A percentile compares a stretch with the other conserved stretches of the same genome.
Evolutionary conservation across 257 asterid genomes (phyloP).

Genomic region (Rhazya stricta): DNA sequence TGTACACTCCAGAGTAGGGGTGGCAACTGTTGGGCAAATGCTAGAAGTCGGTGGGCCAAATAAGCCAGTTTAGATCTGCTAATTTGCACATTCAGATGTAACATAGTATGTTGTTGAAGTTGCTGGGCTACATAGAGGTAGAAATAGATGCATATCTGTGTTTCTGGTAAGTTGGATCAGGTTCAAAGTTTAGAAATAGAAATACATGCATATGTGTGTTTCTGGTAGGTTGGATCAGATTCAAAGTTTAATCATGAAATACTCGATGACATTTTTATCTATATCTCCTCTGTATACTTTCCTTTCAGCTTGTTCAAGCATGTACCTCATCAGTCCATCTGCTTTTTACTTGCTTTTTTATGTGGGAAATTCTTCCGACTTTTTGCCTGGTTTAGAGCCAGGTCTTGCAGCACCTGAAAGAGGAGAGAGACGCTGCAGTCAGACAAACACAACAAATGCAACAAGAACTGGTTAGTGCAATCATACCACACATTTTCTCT

Average conservation of each 20-base stretch:
- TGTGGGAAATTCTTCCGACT: neutral
- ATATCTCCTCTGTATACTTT: neutral
- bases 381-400: conserved; percentile 22
- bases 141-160: neutral
- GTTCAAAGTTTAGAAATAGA: neutral
- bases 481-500: neutral
- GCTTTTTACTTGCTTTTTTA: neutral
- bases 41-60: neutral
- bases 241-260: neutral
- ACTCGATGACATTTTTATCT: neutral
- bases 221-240: neutral
- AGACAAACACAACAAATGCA: conserved; percentile 39
- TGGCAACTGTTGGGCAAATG: neutral
- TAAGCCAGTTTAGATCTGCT: too few relatives aligned
- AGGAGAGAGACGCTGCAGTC: conserved; percentile 43
- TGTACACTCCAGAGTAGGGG: neutral
- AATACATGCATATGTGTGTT: neutral
- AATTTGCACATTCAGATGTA: neutral
- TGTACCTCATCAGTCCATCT: neutral
- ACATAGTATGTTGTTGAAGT: neutral
- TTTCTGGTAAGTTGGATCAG: neutral
- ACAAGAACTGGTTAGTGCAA: conserved; percentile 43
- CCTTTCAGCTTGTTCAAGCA: neutral
- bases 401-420: conserved; percentile 38
- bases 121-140: neutral